Evolutionary conservation across 768 basidiomycete genomes (phyloP), one percentile per base, ranked within the genome.

Genomic region (Rhodotorula paludigena): DNA sequence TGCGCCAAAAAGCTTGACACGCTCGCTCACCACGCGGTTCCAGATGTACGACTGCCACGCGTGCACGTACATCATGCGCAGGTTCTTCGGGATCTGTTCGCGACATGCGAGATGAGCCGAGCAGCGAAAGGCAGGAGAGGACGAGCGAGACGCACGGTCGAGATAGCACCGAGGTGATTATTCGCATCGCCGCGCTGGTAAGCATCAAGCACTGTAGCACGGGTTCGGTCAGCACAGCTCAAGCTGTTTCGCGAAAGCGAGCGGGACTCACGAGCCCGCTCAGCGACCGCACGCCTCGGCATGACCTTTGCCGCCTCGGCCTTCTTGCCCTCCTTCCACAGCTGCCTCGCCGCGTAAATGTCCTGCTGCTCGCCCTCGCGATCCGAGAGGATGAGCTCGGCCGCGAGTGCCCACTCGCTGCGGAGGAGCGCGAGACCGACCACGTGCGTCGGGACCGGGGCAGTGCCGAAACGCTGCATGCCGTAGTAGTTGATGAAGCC

Each of bases 381-480:
- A 60, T 85, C 84, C 60, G 85, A 84, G 47, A 99, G 82, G 57
- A 99, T 85, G 72, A 96, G 80, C 25, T 87, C 85, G 44, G 90
- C 82, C 10, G 96, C 96, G 68, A 84, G 83, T 60, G 89, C 85
- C 93, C 93, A 99, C 71, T 97, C 87, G 2, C 89, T 89, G 74
- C 85, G 86, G 32, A 99, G 83, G 45, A 99, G 81, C 8, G 91
- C 89, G 28, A 98, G 83, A 25, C 96, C 96, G 62, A 98, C 93
- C 4, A 88, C 82, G 76, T 99, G 96, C 0, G 96, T 98, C 8
- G 94, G 92, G 45, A 98, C 87, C 39, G 91, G 87, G 23, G 96
- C 92, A 4, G 93, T 98, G 55, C 96, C 96, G 79, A 99, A 99
- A 18, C 96, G 88, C 76, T 99, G 96, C 94, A 99, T 98, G 52